Conservation (phyloP, 1,284 basidiomycete species). For the Microbotryomycetes sp. region DNA sequence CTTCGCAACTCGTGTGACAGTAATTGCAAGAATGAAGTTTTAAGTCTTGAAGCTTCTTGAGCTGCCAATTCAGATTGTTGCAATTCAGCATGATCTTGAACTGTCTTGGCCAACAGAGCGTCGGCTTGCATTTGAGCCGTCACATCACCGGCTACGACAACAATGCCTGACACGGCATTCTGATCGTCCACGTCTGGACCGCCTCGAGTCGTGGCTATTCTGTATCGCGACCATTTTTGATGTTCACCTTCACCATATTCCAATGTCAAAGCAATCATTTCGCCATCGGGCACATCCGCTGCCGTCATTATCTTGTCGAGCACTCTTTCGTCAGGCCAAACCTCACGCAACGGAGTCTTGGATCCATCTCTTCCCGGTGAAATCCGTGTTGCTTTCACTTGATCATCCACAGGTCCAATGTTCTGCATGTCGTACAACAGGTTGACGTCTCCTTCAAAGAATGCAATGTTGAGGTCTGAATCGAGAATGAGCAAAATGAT, state of each 20-base stretch:
- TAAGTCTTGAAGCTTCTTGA: conserved; percentile 42
- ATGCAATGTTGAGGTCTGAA: conserved; percentile 4
- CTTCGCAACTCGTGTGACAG: conserved; percentile 29
- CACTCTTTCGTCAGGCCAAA: neutral
- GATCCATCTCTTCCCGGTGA: neutral
- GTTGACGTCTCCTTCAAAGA: neutral
- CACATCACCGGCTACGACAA: conserved; percentile 42
- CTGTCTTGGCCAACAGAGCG: conserved; percentile 37
- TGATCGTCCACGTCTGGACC: conserved; percentile 16
- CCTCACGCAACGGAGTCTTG: neutral
- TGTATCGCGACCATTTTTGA: too few species aligned
- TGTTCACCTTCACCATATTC: neutral
- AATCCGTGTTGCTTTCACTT: too few species aligned
- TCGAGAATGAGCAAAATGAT: conserved; percentile 1
- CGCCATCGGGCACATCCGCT: neutral
- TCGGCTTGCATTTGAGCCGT: conserved; percentile 41
- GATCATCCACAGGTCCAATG: too few species aligned
- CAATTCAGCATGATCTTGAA: conserved; percentile 40
- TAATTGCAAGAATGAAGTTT: conserved; percentile 41
- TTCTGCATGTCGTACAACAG: neutral
- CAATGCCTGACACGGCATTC: conserved; percentile 38
- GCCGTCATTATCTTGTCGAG: neutral
- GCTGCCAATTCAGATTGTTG: conserved; percentile 42
- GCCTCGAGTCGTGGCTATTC: neutral
- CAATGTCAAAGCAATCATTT: neutral